A percentile compares a stretch with the other conserved stretches of the same genome.
Conservation (phyloP, 768 basidiomycete species). For the Cystobasidium tubakii region DNA sequence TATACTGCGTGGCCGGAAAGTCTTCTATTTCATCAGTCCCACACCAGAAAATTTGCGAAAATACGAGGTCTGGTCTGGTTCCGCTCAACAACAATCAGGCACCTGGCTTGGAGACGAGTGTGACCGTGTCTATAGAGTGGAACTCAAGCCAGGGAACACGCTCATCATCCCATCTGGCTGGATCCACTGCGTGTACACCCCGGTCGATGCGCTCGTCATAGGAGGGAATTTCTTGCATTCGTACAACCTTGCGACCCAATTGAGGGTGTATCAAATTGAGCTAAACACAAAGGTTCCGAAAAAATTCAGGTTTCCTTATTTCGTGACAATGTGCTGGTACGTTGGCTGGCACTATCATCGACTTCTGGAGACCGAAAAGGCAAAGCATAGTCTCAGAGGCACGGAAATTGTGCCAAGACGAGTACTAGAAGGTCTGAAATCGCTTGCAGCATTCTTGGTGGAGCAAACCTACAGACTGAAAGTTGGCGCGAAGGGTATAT, state of each 20-base stretch:
- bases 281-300: conserved; percentile 86
- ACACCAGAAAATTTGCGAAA: conserved; percentile 69
- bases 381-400: conserved; percentile 67
- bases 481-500: conserved; percentile 26
- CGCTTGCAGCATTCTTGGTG: conserved; percentile 72
- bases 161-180: conserved; percentile 75
- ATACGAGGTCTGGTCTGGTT: conserved; percentile 77
- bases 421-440: conserved; percentile 64
- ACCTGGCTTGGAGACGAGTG: conserved; percentile 89
- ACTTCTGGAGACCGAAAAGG: conserved; percentile 60
- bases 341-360: conserved; percentile 30
- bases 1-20: conserved; percentile 77
- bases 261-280: conserved; percentile 84
- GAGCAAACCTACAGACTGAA: conserved; percentile 65
- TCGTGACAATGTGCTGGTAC: conserved; percentile 48
- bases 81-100: conserved; percentile 71
- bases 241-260: conserved; percentile 75
- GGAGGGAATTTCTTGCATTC: conserved; percentile 97
- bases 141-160: conserved; percentile 69
- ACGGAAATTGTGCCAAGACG: conserved; percentile 57
- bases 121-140: conserved; percentile 79
- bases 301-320: conserved; percentile 79
- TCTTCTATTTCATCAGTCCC: conserved; percentile 92
- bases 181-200: conserved; percentile 96
- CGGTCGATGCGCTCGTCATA: conserved; percentile 84